Base-by-base conservation (phyloP, 2,329 filamentous ascomycete genomes). In the Colletotrichum somersetense region DNA sequence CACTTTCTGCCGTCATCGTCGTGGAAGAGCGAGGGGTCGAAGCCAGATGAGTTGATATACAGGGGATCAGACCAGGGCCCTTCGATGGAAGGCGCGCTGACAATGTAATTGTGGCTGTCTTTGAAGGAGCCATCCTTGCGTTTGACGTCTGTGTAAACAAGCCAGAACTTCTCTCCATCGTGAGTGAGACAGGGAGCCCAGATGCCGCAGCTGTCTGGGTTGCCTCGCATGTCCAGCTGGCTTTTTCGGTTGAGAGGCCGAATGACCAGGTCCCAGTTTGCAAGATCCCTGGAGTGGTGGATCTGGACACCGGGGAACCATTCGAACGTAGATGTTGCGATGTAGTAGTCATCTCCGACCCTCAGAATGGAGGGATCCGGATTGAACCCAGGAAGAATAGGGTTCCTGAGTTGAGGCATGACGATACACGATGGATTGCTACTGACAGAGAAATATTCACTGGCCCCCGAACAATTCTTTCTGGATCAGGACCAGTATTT, bases 111-210 rank as follows among this genome's bases (percentile, higher is more conserved):
- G 74, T 87, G 89, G 1, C 88, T 85, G 75, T 91, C 89, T 77
- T 90, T 91, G 84, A 90, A 91, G 2, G 86, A 88, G 16, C 89
- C 90, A 75, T 91, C 90, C 77, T 91, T 91, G 74, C 89, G 88
- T 80, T 91, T 91, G 20, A 91, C 89, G 75, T 91, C 89, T 1
- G 89, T 91, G 78, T 90, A 91, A 2, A 91, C 89, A 6, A 91
- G 85, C 85, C 86, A 91, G 79, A 91, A 91, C 66, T 81, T 85
- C 2, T 86, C 82, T 57, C 88, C 89, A 74, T 91, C 89, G 74
- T 91, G 88, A 0, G 86, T 88, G 26, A 92, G 83, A 75, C 89
- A 91, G 0, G 90, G 90, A 2, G 89, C 89, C 88, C 89, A 91
- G n/a, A 91, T 81, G 48, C 88, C 88, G 75, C 88, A 89, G 77